Base-by-base conservation (phyloP, 345 rosid species). In the Lumnitzera racemosa region DNA sequence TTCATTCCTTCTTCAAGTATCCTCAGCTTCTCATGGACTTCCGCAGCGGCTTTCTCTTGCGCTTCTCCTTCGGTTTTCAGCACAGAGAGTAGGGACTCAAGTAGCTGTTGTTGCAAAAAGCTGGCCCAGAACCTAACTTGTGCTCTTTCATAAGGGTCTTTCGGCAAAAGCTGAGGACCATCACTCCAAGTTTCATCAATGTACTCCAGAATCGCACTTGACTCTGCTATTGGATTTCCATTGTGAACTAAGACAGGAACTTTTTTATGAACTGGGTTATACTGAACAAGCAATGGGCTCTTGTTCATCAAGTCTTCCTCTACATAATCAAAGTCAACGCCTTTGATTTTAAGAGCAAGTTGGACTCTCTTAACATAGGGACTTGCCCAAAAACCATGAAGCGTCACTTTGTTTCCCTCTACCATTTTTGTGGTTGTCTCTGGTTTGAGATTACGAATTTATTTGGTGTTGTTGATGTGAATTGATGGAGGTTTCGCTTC, bases 1-100 rank as follows among this genome's bases (percentile, higher is more conserved):
- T 72, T 66, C 46, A 76, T 68, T n/a, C 79, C 83, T 50, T 69
- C 80, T 68, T 80, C 84, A 12, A 76, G 27, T 31, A 63, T 67
- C 41, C 56, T 51, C 49, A 76, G 61, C 66, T 76, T 78, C 76
- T 71, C 81, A 27, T 41, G 65, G 24, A 62, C 48, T 68, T 78
- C 77, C 43, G 51, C 53, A n/a, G 50, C 41, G n/a, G 84, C 76
- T 57, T 54, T 75, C 47, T 64, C 71, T 58, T 75, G 83, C 24
- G 64, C 72, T 63, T 72, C 87, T 48, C 80, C 85, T n/a, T 65
- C 51, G 11, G 59, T 55, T 59, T 57, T 66, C 29, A 72, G 11
- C 53, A 66, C 62, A 47, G 51, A 24, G 16, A 54, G 0, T 46
- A 46, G 13, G 48, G 51, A 49, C 56, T 68, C 78, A 53, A 57